phyloP scores from a whole-genome alignment of 2,329 filamentous ascomycete genomes.

The Nemania abortiva region DNA sequence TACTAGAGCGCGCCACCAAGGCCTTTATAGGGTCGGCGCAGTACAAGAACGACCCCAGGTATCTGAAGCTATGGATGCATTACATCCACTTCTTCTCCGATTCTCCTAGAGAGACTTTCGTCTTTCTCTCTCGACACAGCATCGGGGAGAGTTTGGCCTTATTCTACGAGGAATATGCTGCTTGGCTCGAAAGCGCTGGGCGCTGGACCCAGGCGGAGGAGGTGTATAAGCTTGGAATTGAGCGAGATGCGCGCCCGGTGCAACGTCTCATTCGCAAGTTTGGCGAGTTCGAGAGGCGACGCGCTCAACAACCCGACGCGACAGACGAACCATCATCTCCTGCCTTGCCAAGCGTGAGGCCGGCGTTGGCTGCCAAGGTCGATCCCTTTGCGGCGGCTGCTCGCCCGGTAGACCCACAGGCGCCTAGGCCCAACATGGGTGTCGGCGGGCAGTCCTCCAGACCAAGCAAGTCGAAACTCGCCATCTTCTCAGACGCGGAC shows the following conservation, averaged over 20 bases:
- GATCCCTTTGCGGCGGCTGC: constrained; percentile 79
- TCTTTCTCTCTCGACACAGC: constrained; percentile 87
- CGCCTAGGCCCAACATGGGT: constrained; percentile 64
- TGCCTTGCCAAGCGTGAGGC: constrained; percentile 83
- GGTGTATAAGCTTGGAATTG: constrained; percentile 89
- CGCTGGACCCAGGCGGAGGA: constrained; percentile 94
- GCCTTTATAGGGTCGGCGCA: constrained; percentile 85
- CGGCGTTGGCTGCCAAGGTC: constrained; percentile 85
- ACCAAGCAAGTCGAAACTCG: constrained; percentile 81
- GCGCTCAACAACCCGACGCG: constrained; percentile 72
- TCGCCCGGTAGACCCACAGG: constrained; percentile 73
- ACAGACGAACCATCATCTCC: constrained; percentile 82
- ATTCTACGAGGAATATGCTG: constrained; percentile 97
- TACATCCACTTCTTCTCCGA: constrained; percentile 96
- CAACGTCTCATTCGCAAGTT: constrained; percentile 89
- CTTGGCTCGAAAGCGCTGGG: constrained; percentile 86
- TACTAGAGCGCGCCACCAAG: constrained; percentile 94
- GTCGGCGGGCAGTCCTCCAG: constrained; percentile 67
- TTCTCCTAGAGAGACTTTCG: constrained; percentile 90
- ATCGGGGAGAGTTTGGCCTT: constrained; percentile 89
- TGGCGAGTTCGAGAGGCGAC: constrained; percentile 87
- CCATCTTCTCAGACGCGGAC: constrained; percentile 88
- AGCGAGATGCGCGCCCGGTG: constrained; percentile 85
- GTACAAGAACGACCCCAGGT: constrained; percentile 95
- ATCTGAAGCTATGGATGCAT: constrained; percentile 91